Base-by-base conservation (phyloP, 2,329 filamentous ascomycete genomes). In the Dothiorella sarmentorum region DNA sequence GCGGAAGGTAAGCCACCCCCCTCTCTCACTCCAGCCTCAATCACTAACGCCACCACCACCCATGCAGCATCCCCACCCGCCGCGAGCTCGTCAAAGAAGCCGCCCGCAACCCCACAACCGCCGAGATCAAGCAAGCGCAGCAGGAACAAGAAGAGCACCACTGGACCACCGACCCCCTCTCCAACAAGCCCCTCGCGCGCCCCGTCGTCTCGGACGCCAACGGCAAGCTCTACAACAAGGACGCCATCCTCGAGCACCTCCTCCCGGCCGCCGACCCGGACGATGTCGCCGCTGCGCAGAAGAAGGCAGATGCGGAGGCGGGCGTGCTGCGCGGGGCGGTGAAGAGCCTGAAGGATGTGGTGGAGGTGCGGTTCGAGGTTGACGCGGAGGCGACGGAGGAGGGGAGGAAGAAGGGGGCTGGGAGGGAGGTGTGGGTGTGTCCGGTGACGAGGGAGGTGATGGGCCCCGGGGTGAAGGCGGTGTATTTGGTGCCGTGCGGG, bases 71-170 rank as follows among this genome's bases (percentile, higher is more conserved):
- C 66, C 94, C 94, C 4, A 97, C 89, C 63, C 90, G 95, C 29
- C 89, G 91, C 69, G 95, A 99, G 75, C 89, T 99, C 44, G 94
- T 99, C 73, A 96, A 96, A 76, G 88, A 93, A 74, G 91, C 92
- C 26, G 91, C 92, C 40, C 89, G 90, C 67, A 83, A 86, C 53
- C 89, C 89, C 20, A 95, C 89, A 31, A 83, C 90, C 26, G 87
- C 90, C 45, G 89, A 97, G 77, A 78, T 96, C 59, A 97, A 97
- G 77, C 91, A 94, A 63, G 88, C 89, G 7, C 88, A 88, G 64
- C 85, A 88, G 69, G 93, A 97, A 73, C 89, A 90, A 40, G 87
- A 94, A 69, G 83, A 85, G 61, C 91, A 97, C 74, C 84, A 86
- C 66, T 99, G 94, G 94, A 83, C 84, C 4, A 89, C 86, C 63